A percentile compares a stretch with the other conserved stretches of the same genome.
Evolutionary conservation across 2,329 filamentous ascomycete genomes (phyloP).

Genomic region (Penicillium sp.): DNA sequence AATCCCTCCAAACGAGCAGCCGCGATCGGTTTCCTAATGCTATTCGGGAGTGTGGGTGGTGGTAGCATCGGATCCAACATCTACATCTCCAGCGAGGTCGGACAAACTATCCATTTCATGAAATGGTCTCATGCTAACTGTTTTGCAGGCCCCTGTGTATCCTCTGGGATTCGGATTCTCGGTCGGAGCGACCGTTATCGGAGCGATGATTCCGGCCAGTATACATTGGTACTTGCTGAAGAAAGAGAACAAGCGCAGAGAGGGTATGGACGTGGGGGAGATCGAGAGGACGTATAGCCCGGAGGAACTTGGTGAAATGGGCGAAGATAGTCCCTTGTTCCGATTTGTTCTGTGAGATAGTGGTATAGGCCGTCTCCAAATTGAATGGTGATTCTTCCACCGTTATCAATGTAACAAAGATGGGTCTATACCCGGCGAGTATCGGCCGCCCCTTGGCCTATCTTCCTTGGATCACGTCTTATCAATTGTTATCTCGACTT

Average conservation of each 20-base stretch:
- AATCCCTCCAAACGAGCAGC: slow-evolving; percentile 3
- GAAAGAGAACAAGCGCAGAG: slow-evolving; percentile 28
- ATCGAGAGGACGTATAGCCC: slow-evolving; percentile 29
- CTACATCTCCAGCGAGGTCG: slow-evolving; percentile 7
- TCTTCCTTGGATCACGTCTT: too few species aligned
- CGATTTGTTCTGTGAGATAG: slow-evolving; percentile 16
- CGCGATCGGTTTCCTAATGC: slow-evolving; percentile 7
- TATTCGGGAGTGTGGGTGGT: slow-evolving; percentile 23
- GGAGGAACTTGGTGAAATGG: slow-evolving; percentile 33
- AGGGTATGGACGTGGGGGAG: slow-evolving; percentile 23
- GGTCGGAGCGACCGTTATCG: slow-evolving; percentile 2
- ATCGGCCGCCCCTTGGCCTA: too few species aligned
- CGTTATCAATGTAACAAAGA: too few species aligned
- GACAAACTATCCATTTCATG: too few species aligned
- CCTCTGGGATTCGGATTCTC: slow-evolving; percentile 13
- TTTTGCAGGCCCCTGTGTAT: slow-evolving; percentile 10
- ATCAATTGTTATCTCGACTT: too few species aligned
- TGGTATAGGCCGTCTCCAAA: too few species aligned
- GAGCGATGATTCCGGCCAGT: slow-evolving; percentile 5
- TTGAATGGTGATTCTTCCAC: too few species aligned
- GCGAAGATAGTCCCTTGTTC: slow-evolving; percentile 34
- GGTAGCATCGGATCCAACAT: slow-evolving; percentile 30
- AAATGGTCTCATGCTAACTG: background rate
- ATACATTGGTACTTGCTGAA: slow-evolving; percentile 16
- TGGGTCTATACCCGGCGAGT: too few species aligned